Percentiles rank a stretch among this genome's conserved stretches.
Conservation (phyloP, 1,139 yeast species). For the Petasospora rhodanensis region DNA sequence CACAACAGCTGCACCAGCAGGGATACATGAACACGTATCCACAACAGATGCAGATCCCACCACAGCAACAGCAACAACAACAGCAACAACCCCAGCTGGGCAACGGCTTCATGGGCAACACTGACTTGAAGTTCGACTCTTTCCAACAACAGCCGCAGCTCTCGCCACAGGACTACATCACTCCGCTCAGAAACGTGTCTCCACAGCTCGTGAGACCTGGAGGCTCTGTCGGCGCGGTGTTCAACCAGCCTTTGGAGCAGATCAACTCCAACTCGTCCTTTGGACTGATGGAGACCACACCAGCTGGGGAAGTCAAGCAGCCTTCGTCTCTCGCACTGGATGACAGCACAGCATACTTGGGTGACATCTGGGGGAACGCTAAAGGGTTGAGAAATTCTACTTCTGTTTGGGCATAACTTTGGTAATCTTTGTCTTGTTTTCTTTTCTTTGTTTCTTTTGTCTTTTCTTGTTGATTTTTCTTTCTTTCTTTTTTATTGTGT, state of each 20-base stretch:
- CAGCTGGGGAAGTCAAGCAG: no score
- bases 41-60: slow-evolving; percentile 3
- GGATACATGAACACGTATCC: slow-evolving; percentile 1
- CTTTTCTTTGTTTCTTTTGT: no score
- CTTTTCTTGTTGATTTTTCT: no score
- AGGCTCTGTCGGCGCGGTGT: slow-evolving; percentile 13
- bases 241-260: slow-evolving; percentile 18
- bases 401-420: slow-evolving; percentile 28
- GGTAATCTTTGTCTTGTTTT: no score
- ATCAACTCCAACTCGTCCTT: slow-evolving; percentile 16
- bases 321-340: no score
- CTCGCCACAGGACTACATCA: slow-evolving; percentile 11
- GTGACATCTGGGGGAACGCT: slow-evolving; percentile 24
- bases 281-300: slow-evolving; percentile 13
- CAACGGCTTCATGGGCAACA: slow-evolving; percentile 1
- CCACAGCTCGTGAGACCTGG: slow-evolving; percentile 19
- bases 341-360: slow-evolving; percentile 20
- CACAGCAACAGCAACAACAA: slow-evolving; percentile 8
- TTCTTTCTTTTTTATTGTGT: no score
- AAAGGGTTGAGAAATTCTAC: slow-evolving; percentile 19
- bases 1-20: slow-evolving; percentile 1
- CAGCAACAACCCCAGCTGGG: slow-evolving; percentile 1
- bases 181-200: slow-evolving; percentile 16
- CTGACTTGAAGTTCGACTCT: slow-evolving; percentile 4
- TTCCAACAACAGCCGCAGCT: slow-evolving; percentile 10